phyloP scores from a whole-genome alignment of 345 rosid genomes.

The Mallotus nudiflorus region DNA sequence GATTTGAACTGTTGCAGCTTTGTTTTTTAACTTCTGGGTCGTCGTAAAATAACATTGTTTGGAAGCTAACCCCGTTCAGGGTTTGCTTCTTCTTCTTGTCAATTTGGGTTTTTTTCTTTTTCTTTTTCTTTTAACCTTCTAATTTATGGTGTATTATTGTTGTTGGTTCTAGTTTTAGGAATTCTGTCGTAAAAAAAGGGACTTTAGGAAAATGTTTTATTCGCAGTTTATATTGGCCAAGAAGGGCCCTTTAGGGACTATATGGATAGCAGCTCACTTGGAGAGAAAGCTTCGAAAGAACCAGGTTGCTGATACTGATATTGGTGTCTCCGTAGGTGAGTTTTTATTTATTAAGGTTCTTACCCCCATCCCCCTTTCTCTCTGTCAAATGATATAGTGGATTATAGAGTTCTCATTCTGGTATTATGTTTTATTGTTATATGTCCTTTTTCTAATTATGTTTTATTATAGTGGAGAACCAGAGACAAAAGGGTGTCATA shows the following conservation, averaged over 20 bases:
- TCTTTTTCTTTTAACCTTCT: background rate
- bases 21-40: background rate
- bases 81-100: background rate
- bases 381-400: background rate
- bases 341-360: background rate
- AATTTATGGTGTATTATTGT: background rate
- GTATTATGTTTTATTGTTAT: background rate
- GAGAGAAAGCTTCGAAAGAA: slow-evolving; percentile 99
- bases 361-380: too few relatives aligned
- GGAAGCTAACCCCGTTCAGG: background rate
- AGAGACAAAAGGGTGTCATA: background rate
- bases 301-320: slow-evolving; percentile 99
- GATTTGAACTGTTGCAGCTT: background rate
- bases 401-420: background rate
- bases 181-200: slow-evolving; percentile 26
- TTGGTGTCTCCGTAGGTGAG: slow-evolving; percentile 96
- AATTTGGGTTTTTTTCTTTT: slow-evolving; percentile 10
- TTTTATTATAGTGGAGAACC: background rate
- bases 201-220: slow-evolving; percentile 69
- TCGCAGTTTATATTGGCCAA: slow-evolving; percentile 99
- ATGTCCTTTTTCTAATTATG: background rate
- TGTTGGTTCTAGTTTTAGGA: background rate
- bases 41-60: background rate
- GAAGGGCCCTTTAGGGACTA: slow-evolving; percentile 99
- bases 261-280: slow-evolving; percentile 99